Percentiles rank a stretch among this genome's conserved stretches.
Conservation (phyloP, 257 asterid genomes). For the Lycium ferocissimum region DNA sequence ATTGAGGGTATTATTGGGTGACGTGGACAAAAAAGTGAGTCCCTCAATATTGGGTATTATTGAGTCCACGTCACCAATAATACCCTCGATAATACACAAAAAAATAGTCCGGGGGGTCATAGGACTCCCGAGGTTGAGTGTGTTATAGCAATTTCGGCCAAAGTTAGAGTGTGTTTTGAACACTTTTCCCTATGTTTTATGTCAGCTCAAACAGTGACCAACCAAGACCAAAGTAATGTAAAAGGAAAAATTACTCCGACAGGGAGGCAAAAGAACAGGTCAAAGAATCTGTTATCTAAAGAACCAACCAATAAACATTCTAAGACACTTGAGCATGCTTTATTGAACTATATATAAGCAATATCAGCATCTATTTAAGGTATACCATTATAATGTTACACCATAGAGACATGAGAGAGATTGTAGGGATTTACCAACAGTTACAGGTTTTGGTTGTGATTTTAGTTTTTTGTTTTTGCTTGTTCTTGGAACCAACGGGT, state of each 20-base stretch:
- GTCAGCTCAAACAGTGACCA: not conserved
- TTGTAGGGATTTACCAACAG: constrained; percentile 45
- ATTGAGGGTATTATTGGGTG: too few relatives aligned
- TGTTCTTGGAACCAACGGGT: constrained; percentile 60
- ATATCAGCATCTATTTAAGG: too few relatives aligned
- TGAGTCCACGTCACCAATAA: too few relatives aligned
- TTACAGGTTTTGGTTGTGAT: constrained; percentile 37
- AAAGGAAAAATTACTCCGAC: not conserved
- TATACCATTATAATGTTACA: too few relatives aligned
- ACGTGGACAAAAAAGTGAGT: too few relatives aligned
- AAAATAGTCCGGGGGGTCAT: too few relatives aligned
- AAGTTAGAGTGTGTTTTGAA: too few relatives aligned
- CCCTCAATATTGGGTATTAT: too few relatives aligned
- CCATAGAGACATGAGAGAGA: not conserved
- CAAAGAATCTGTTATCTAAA: not conserved
- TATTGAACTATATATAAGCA: not conserved
- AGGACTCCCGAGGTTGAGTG: too few relatives aligned
- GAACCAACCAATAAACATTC: not conserved
- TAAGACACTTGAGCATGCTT: not conserved
- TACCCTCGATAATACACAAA: too few relatives aligned
- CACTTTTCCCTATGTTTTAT: too few relatives aligned
- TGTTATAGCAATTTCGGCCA: too few relatives aligned
- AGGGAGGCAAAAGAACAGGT: not conserved
- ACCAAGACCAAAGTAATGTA: not conserved
- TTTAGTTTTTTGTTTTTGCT: constrained; percentile 21